phyloP scores from a whole-genome alignment of 768 basidiomycete genomes.

The Lentinula aciculospora region DNA sequence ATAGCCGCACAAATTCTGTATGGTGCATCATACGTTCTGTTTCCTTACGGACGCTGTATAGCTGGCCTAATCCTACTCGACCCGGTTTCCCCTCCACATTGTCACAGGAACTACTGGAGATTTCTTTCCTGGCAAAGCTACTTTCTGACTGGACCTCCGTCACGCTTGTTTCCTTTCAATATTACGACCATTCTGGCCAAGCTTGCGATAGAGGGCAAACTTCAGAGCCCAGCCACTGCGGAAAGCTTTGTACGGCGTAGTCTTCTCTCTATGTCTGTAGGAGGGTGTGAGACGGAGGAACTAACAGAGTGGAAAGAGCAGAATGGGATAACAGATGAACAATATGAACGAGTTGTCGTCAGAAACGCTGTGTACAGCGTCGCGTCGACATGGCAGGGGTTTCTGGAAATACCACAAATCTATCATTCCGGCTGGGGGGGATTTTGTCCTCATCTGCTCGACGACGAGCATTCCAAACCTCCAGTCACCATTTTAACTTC shows the following conservation, averaged over 20 bases:
- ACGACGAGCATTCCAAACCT: slow-evolving; percentile 38
- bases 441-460: slow-evolving; percentile 33
- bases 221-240: slow-evolving; percentile 32
- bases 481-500: slow-evolving; percentile 41
- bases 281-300: slow-evolving; percentile 24
- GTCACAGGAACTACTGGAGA: slow-evolving; percentile 39
- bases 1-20: slow-evolving; percentile 53
- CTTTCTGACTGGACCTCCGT: slow-evolving; percentile 38
- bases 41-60: slow-evolving; percentile 43
- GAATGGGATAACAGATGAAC: slow-evolving; percentile 33
- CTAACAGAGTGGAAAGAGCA: slow-evolving; percentile 36
- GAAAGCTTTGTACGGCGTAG: slow-evolving; percentile 32
- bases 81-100: slow-evolving; percentile 40
- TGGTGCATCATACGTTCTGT: slow-evolving; percentile 42
- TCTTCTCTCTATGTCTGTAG: slow-evolving; percentile 33
- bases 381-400: slow-evolving; percentile 45
- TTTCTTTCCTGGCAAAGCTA: slow-evolving; percentile 42
- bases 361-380: slow-evolving; percentile 41
- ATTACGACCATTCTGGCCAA: slow-evolving; percentile 26
- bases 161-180: slow-evolving; percentile 35
- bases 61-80: slow-evolving; percentile 41
- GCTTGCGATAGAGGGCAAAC: slow-evolving; percentile 23
- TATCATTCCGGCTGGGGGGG: slow-evolving; percentile 49
- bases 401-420: slow-evolving; percentile 33
- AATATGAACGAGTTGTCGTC: slow-evolving; percentile 36